These are phyloP conservation scores for Aspergillus chevalieri DNA, from an alignment of 2,329 filamentous ascomycete genomes.

Conservation along the genomic window DNA sequence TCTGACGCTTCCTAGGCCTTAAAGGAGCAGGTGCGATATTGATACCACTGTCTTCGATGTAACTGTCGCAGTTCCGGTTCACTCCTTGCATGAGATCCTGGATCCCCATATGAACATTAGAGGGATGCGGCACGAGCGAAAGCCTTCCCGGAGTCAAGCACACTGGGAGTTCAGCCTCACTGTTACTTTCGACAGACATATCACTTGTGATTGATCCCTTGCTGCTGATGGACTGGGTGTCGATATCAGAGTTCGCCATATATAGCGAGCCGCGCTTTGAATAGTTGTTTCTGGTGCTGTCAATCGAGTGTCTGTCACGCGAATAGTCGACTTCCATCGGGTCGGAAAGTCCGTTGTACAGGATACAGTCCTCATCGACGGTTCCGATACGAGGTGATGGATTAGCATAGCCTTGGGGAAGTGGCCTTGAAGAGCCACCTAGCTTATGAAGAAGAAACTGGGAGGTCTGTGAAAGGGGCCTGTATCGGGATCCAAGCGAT, in stretches of 20 bases:
- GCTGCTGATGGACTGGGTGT: background rate
- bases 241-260: background rate
- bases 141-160: background rate
- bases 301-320: background rate
- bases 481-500: too few species aligned
- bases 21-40: background rate
- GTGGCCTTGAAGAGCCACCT: too few species aligned
- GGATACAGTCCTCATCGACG: background rate
- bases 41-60: background rate
- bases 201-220: too few species aligned
- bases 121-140: background rate
- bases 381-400: background rate
- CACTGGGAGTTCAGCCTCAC: background rate
- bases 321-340: background rate
- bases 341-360: background rate
- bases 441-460: too few species aligned
- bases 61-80: background rate
- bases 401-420: too few species aligned
- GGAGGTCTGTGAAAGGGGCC: too few species aligned
- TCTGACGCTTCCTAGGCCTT: background rate
- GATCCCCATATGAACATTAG: background rate
- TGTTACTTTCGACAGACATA: too few species aligned
- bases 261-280: background rate
- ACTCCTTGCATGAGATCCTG: background rate
- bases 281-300: background rate